These are phyloP conservation scores for Penicillium sp. DNA, from an alignment of 2,329 filamentous ascomycete genomes.

Conservation along the genomic window DNA sequence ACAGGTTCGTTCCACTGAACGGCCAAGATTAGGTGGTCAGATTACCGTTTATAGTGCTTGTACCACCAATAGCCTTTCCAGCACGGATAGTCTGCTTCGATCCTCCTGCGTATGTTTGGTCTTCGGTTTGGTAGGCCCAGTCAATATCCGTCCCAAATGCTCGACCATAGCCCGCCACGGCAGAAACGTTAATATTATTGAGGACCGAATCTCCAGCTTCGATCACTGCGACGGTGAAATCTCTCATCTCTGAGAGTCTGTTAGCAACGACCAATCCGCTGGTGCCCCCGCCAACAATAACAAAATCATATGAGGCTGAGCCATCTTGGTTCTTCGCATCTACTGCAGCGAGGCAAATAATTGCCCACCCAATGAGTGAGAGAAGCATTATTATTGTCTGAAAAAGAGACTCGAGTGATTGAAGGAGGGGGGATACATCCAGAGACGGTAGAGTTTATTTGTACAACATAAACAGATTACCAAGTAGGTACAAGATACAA, in stretches of 20 bases:
- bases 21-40: neutral
- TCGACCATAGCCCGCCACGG: slow-evolving; percentile 24
- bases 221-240: slow-evolving; percentile 31
- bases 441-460: neutral
- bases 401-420: neutral
- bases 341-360: slow-evolving; percentile 10
- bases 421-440: neutral
- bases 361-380: neutral
- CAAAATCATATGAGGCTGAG: slow-evolving; percentile 29
- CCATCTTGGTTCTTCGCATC: slow-evolving; percentile 10
- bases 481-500: neutral
- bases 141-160: slow-evolving; percentile 40
- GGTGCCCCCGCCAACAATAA: slow-evolving; percentile 39
- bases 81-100: slow-evolving; percentile 36
- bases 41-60: slow-evolving; percentile 45
- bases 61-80: slow-evolving; percentile 46
- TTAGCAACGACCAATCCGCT: slow-evolving; percentile 38
- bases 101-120: slow-evolving; percentile 43
- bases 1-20: too few species aligned
- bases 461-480: neutral
- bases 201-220: slow-evolving; percentile 33
- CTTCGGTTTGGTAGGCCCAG: slow-evolving; percentile 43
- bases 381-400: slow-evolving; percentile 6
- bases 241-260: slow-evolving; percentile 33
- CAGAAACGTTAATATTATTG: slow-evolving; percentile 31